Evolutionary conservation across 2,329 filamentous ascomycete genomes (phyloP), one percentile per base, ranked within the genome.

Genomic region (Periconia digitata): DNA sequence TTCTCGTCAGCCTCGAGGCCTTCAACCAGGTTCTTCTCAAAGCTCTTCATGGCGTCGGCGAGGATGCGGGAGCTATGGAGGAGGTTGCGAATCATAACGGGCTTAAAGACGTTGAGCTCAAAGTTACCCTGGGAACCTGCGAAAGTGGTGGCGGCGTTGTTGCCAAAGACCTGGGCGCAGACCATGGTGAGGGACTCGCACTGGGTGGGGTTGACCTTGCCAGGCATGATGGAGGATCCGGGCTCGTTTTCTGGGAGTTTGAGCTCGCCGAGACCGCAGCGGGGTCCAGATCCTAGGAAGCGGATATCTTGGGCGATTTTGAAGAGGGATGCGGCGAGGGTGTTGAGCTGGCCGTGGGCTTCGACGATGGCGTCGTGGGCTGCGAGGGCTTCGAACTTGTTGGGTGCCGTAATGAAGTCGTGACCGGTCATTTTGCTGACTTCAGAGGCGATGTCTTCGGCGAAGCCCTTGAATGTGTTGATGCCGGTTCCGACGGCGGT

Each of bases 131-230:
- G 95, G 79, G 95, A 95, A 69, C 92, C 94, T 55, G 91, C 90
- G 64, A 97, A 90, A 23, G 92, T 96, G 52, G 90, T 86, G 32
- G 94, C 90, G 45, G 91, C 87, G 71, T 97, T 86, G 82, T 99
- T 99, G 68, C 94, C 94, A 83, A 97, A 96, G 54, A 99, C 92
- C 76, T 99, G 94, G 17, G 90, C 85, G 79, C 92, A 96, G 52
- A 97, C 81, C 94, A 99, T 99, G 63, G 94, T 97, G 73, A 99
- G 79, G 53, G 91, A 89, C 80, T 99, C 94, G 76, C 91, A 96
- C 78, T 99, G 94, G 24, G 94, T 99, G 24, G 94, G 94, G 80
- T 99, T 99, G 72, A 99, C 94, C 81, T 99, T 99, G 68, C 94
- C 94, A 38, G 94, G 94, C 94, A 99, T 99, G 80, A 99, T 97